Evolutionary conservation across 768 basidiomycete genomes (phyloP), one percentile per base, ranked within the genome.

Genomic region (Rhodotorula paludigena): DNA sequence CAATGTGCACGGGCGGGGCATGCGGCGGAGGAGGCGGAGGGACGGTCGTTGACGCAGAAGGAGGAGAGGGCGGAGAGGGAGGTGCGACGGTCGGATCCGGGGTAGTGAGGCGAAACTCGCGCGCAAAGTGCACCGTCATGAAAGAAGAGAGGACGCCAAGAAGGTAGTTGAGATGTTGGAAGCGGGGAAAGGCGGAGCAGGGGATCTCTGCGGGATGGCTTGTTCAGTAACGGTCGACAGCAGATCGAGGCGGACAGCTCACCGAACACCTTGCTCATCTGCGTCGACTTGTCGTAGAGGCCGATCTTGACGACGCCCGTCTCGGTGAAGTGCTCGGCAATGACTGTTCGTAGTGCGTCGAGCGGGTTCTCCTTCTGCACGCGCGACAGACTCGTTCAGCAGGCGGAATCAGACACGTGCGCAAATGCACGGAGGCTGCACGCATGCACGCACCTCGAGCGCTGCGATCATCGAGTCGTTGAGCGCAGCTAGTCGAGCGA

Each of bases 231-330:
- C 21, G 33, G 28, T 2, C 14, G 25, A 32, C 38, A 44, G 32
- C 28, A 15, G 30, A 30, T 16, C 12, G 58, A 21, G 28, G 42
- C 5, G 25, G 18, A 6, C 1, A 33, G 51, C 55, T 28, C 23
- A 64, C 71, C 71, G 33, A 72, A 72, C 7, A 68, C 63, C 39
- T 72, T 72, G 56, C 51, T 64, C 57, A 72, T 53, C 36, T 42
- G 51, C 4, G 59, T 60, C 0, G 36, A 25, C 21, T 57, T 61
- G 57, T 72, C 71, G 47, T 44, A 68, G 35, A 72, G n/a, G 2
- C 66, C 71, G 18, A 65, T 64, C 41, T 68, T 72, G 59, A 72
- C 55, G 9, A 72, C 64, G 11, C 63, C 71, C 0, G 71, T 60
- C 20, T 72, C 71, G 32, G 71, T 72, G 30, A 72, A 72, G 63